Base-by-base conservation (phyloP, 352 stramenopile genomes). In the Phytopythium montanum region DNA sequence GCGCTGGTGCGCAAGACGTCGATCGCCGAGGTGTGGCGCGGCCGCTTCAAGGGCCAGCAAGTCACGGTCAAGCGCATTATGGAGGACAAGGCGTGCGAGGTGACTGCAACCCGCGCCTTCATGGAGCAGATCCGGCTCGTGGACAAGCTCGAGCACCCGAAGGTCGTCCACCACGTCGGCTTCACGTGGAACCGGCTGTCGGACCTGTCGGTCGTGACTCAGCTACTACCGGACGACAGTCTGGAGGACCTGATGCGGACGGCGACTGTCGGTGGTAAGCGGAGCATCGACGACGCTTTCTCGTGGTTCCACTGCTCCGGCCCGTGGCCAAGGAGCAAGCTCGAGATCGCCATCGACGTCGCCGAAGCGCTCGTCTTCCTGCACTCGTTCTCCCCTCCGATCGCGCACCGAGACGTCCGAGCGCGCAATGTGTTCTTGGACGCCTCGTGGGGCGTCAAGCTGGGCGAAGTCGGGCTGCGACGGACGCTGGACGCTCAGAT, bases 301-400 rank as follows among this genome's bases (percentile, higher is more conserved):
- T 61, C 60, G 28, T 66, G 60, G 60, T 51, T 51, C 63, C 60
- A 38, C 41, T 60, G 54, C 31, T 31, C 52, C 21, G 36, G 13
- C 26, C 25, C 19, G 26, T n/a, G 6, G 31, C 60, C 34, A 5
- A 39, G 34, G 14, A 26, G 36, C 19, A 66, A 66, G 46, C 36
- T 69, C 23, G n/a, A 63, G 39, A 51, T 81, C 10, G 71, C 71
- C 23, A 64, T 68, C 19, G 70, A 79, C 34, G 58, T 81, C 25
- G 70, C 62, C 12, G 68, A 79, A 26, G 72, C 69, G 33, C 67
- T 81, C 39, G 67, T 78, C 44, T 81, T 78, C 49, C 29, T 81
- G 21, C 72, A 81, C 60, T 66, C 59, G 16, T 44, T 65, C 41
- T 50, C 34, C 2, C 25, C 51, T 25, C 59, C 63, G 16, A 38